Conservation (phyloP, 345 rosid genomes). For the Tarenaya hassleriana region DNA sequence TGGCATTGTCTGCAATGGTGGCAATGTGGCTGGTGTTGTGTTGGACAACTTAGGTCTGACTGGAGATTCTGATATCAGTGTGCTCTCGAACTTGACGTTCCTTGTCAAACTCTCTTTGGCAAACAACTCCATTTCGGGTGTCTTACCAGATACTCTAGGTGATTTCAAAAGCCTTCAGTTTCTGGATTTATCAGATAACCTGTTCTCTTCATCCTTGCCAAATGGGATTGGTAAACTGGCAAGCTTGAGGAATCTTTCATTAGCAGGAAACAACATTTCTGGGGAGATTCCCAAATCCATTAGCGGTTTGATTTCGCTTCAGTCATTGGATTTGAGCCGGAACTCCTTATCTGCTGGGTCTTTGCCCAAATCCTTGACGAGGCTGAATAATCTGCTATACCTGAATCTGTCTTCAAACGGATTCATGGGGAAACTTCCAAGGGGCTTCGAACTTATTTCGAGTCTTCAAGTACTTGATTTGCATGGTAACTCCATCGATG, state of each 20-base stretch:
- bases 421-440: constrained; percentile 56
- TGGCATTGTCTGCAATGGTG: constrained; percentile 87
- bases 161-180: constrained; percentile 64
- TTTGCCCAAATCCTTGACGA: constrained; percentile 51
- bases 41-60: constrained; percentile 73
- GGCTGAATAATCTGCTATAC: constrained; percentile 50
- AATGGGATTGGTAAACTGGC: constrained; percentile 53
- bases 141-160: constrained; percentile 57
- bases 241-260: constrained; percentile 62
- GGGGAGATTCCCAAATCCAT: constrained; percentile 66
- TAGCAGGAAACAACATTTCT: constrained; percentile 89
- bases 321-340: constrained; percentile 80
- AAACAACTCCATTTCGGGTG: constrained; percentile 75
- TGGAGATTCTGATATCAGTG: constrained; percentile 68
- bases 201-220: constrained; percentile 59
- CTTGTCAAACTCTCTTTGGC: constrained; percentile 88
- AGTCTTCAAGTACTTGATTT: constrained; percentile 77
- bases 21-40: constrained; percentile 82
- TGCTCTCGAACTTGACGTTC: constrained; percentile 75
- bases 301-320: constrained; percentile 57
- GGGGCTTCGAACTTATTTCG: constrained; percentile 59
- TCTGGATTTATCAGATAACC: constrained; percentile 72
- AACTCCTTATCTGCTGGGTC: constrained; percentile 84
- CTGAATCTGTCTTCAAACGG: constrained; percentile 73
- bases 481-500: constrained; percentile 72